Conservation (phyloP, 2,329 filamentous ascomycete species). For the Neofusicoccum cordaticola region DNA sequence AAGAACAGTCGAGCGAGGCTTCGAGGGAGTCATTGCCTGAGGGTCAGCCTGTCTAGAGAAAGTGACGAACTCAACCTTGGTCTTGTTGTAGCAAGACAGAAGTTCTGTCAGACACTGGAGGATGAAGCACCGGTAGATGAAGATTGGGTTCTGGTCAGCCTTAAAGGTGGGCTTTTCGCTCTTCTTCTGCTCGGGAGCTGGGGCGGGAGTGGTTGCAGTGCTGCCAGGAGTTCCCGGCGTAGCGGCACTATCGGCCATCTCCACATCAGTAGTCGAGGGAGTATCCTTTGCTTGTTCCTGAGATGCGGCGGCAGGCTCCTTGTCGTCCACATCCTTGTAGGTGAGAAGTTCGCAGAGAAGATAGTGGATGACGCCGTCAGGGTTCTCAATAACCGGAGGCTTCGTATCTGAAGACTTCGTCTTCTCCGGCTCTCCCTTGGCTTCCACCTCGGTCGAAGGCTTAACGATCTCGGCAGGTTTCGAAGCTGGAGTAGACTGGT, state of each 20-base stretch:
- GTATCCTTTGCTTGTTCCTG: slow-evolving; percentile 43
- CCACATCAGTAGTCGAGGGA: slow-evolving; percentile 41
- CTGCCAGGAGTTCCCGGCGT: slow-evolving; percentile 16
- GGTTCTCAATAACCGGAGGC: slow-evolving; percentile 81
- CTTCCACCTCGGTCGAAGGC: slow-evolving; percentile 40
- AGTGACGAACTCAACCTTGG: slow-evolving; percentile 98
- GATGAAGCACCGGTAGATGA: slow-evolving; percentile 93
- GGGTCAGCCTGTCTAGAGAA: slow-evolving; percentile 90
- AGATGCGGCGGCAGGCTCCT: slow-evolving; percentile 52
- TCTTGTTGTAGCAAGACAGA: slow-evolving; percentile 84
- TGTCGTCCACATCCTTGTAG: slow-evolving; percentile 90
- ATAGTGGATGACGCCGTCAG: slow-evolving; percentile 93
- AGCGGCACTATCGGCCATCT: slow-evolving; percentile 43
- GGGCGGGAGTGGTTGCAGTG: slow-evolving; percentile 32
- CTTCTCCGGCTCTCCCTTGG: slow-evolving; percentile 58
- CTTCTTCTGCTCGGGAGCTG: slow-evolving; percentile 52
- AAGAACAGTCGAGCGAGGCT: slow-evolving; percentile 85
- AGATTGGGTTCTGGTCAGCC: slow-evolving; percentile 88
- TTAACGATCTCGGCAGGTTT: slow-evolving; percentile 21
- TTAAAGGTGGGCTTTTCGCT: slow-evolving; percentile 75
- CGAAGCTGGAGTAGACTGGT: slow-evolving; percentile 33
- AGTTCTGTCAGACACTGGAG: slow-evolving; percentile 90
- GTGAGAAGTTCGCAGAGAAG: slow-evolving; percentile 87
- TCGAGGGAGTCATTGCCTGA: slow-evolving; percentile 82
- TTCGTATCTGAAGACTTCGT: slow-evolving; percentile 71